Conservation (phyloP, 306 rosid species). For the Morella rubra region DNA sequence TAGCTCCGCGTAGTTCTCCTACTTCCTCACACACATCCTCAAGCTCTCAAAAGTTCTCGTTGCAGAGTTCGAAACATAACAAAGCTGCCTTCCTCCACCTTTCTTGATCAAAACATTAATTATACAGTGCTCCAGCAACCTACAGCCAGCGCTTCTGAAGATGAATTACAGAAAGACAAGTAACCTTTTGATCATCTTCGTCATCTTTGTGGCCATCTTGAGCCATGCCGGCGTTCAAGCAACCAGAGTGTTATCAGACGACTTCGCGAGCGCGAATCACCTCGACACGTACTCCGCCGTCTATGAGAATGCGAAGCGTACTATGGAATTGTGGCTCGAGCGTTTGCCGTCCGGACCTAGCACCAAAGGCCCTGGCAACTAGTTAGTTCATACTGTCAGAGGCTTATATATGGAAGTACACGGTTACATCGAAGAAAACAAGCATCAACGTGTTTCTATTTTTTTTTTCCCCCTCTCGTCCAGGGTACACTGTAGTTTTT, state of each 20-base stretch:
- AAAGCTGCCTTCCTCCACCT: too few species aligned
- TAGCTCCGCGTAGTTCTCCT: not conserved
- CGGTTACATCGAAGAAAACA: not conserved
- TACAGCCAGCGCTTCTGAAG: not conserved
- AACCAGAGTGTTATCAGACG: constrained; percentile 29
- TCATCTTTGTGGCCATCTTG: constrained; percentile 8
- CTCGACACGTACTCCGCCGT: constrained; percentile 23
- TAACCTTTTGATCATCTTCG: constrained; percentile 12
- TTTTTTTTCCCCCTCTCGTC: too few species aligned
- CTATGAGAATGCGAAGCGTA: constrained; percentile 31
- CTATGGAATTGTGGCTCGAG: constrained; percentile 43
- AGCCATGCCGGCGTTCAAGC: constrained; percentile 30
- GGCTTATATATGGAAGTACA: not conserved
- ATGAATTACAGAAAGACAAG: constrained; percentile 27
- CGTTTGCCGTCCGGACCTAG: constrained; percentile 58
- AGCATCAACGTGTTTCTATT: not conserved
- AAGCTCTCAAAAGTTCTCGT: not conserved
- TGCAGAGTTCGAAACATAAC: not conserved
- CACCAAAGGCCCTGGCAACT: constrained; percentile 52
- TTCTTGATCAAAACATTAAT: not conserved
- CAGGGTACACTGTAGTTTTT: too few species aligned
- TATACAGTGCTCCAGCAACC: not conserved
- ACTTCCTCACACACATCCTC: not conserved
- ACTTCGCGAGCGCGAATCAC: constrained; percentile 29
- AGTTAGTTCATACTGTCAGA: not conserved